phyloP scores from a whole-genome alignment of 129 eudicot genomes.

The Saposhnikovia divaricata region DNA sequence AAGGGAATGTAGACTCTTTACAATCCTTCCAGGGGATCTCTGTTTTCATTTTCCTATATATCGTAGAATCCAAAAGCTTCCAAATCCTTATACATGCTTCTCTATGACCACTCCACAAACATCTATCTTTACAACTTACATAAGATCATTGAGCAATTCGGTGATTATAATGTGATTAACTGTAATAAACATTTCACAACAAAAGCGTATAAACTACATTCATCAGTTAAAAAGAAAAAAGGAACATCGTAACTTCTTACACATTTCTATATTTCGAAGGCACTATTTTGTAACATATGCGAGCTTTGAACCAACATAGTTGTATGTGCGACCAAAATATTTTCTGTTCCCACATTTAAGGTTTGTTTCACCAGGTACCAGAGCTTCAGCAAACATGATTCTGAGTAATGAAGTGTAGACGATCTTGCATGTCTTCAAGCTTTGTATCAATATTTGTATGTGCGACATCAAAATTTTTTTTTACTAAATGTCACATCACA shows the following conservation, averaged over 20 bases:
- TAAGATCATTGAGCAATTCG: too few species aligned
- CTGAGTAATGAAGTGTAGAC: constrained; percentile 11
- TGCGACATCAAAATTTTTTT: constrained; percentile 16
- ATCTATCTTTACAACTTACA: too few species aligned
- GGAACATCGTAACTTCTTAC: constrained; percentile 4
- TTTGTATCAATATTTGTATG: not conserved
- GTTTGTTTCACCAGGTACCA: constrained; percentile 54
- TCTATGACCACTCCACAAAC: too few species aligned
- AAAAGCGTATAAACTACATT: constrained; percentile 12
- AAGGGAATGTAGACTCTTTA: too few species aligned
- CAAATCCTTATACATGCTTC: too few species aligned
- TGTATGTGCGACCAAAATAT: constrained; percentile 19
- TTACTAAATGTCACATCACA: too few species aligned
- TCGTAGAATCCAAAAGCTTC: too few species aligned
- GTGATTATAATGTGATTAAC: too few species aligned
- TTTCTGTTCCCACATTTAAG: not conserved
- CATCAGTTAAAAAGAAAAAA: not conserved
- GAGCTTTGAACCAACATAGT: not conserved
- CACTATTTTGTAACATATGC: constrained; percentile 13
- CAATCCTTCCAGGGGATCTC: too few species aligned
- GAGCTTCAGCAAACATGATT: constrained; percentile 86
- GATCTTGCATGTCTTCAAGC: constrained; percentile 33
- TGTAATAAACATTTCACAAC: too few species aligned
- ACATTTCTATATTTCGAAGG: constrained; percentile 9
- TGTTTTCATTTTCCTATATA: too few species aligned